Conservation (phyloP, 139 green algal genomes). For the Chlorella sp. region DNA sequence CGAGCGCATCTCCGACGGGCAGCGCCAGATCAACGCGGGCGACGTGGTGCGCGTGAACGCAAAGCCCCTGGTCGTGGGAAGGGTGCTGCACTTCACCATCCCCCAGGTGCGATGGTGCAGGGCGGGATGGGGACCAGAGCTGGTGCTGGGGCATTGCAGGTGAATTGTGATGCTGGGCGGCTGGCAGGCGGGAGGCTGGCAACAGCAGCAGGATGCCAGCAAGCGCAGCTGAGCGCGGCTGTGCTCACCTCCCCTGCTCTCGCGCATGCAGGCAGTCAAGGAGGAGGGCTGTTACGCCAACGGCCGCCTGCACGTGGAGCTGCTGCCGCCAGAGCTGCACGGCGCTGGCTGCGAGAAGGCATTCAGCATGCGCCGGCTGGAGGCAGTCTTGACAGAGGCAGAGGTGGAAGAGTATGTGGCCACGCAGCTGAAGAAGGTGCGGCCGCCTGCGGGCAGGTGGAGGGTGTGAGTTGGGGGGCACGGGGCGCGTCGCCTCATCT, state of each 20-base stretch:
- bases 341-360: conserved; percentile 40
- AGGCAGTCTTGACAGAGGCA: conserved; percentile 42
- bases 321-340: conserved; percentile 61
- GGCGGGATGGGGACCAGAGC: background rate
- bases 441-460: background rate
- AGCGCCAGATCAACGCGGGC: conserved; percentile 33
- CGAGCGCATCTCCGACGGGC: conserved; percentile 51
- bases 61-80: conserved; percentile 59
- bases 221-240: background rate
- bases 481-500: background rate
- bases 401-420: conserved; percentile 46
- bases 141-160: too few relatives aligned
- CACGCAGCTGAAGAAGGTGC: conserved; percentile 61
- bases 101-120: conserved; percentile 29
- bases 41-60: conserved; percentile 64
- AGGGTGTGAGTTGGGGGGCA: background rate
- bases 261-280: conserved; percentile 27
- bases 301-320: conserved; percentile 54
- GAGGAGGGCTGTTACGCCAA: conserved; percentile 53
- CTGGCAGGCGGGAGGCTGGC: too few relatives aligned
- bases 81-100: conserved; percentile 61
- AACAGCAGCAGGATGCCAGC: background rate
- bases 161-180: too few relatives aligned
- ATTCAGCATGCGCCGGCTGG: conserved; percentile 56
- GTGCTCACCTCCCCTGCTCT: too few relatives aligned